Evolutionary conservation across 1,139 yeast species (phyloP), one percentile per base, ranked within the genome.

Genomic region (Sugiyamaella neomexicana): DNA sequence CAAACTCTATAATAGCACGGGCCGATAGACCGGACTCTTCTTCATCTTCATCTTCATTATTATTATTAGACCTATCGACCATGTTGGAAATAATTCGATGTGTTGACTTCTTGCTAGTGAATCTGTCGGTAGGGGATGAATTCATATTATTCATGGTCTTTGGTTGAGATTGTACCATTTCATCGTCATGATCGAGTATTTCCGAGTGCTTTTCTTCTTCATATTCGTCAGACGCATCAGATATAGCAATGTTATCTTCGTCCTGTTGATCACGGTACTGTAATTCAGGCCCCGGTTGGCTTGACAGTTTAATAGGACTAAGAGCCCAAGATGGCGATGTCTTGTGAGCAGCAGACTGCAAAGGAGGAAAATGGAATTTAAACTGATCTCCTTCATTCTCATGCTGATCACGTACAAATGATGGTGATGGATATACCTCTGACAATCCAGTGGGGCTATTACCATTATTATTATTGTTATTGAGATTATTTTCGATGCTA

Each of bases 1-100:
- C 52, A 10, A 39, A 36, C 15, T 46, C 38, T 5, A 50, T 44
- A 17, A 44, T 44, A n/a, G 12, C 17, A 10, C 31, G 27, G 3
- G 39, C 47, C 5, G 47, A 44, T 16, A 44, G n/a, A 4, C 39
- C 39, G 12, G 16, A 15, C 4, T 44, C 47, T 9, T 44, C 47
- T 6, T 44, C 47, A 13, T 44, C 16, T 5, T 42, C 37, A 32
- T 16, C 31, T 16, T 16, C 27, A 15, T 31, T 20, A 2, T 29
- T 29, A 16, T 31, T 15, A 13, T 31, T 16, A 17, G 47, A 44
- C 1, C 46, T 36, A 17, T 42, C 27, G 46, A 17, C 15, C 25
- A 42, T 29, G 32, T 42, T 42, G 32, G 46, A 34, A 29, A 42
- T 42, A 16, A 42, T 17, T 31, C 16, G 6, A 20, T 42, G n/a